phyloP scores from a whole-genome alignment of 2,329 filamentous ascomycete species.

The Amphichorda felina region DNA sequence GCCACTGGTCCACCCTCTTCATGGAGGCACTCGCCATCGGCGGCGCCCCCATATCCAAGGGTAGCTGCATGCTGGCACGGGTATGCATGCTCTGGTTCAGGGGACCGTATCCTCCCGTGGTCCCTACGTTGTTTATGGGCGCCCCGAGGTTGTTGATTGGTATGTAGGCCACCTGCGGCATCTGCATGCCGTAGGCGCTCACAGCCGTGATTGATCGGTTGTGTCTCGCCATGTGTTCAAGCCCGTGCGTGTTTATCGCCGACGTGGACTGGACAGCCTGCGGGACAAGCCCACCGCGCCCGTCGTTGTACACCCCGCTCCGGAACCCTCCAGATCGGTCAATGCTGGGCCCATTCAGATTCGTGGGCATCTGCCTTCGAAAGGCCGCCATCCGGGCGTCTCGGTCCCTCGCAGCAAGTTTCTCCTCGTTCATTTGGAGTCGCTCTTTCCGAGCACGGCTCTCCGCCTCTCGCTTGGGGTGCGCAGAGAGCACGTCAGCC shows the following conservation, averaged over 20 bases:
- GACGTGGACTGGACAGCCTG: slow-evolving; percentile 14
- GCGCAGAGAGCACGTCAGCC: slow-evolving; percentile 42
- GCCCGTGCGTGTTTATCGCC: slow-evolving; percentile 12
- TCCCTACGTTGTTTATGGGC: slow-evolving; percentile 6
- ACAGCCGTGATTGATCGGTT: slow-evolving; percentile 18
- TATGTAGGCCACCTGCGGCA: slow-evolving; percentile 11
- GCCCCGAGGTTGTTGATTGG: neutral
- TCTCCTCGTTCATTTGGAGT: slow-evolving; percentile 26
- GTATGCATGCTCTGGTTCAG: neutral
- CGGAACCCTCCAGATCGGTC: slow-evolving; percentile 32
- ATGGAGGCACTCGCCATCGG: slow-evolving; percentile 3
- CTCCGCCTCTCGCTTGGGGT: slow-evolving; percentile 27
- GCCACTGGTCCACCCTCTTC: slow-evolving; percentile 29
- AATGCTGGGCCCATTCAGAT: slow-evolving; percentile 17
- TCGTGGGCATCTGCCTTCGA: slow-evolving; percentile 35
- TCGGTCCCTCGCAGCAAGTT: slow-evolving; percentile 25
- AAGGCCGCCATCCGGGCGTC: slow-evolving; percentile 36
- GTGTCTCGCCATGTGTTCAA: slow-evolving; percentile 10
- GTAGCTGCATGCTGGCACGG: neutral
- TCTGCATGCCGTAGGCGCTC: slow-evolving; percentile 15
- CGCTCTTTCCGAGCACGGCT: slow-evolving; percentile 28
- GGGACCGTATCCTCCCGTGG: neutral
- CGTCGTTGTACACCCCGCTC: slow-evolving; percentile 43
- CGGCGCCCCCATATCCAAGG: no score
- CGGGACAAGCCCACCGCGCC: slow-evolving; percentile 24